Evolutionary conservation across 208 protist genomes (phyloP).

Genomic region (Trypanosoma rangeli): DNA sequence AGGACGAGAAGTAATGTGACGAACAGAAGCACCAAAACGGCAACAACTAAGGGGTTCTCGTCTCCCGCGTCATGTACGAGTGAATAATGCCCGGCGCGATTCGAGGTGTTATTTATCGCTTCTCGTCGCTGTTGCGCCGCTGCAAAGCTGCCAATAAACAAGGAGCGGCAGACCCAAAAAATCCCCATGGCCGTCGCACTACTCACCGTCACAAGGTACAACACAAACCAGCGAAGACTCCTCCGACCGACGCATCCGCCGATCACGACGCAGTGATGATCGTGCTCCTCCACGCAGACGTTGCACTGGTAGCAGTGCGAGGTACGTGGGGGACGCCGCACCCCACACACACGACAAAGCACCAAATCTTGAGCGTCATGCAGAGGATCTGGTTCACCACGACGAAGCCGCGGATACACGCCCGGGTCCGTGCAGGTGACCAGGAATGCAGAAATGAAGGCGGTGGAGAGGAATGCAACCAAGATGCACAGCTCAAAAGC

Average conservation of each 20-base stretch:
- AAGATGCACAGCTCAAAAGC: slow-evolving; percentile 44
- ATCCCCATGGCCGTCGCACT: slow-evolving; percentile 34
- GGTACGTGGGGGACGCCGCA: slow-evolving; percentile 53
- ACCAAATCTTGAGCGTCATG: slow-evolving; percentile 31
- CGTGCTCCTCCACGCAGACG: slow-evolving; percentile 79
- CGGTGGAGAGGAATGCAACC: slow-evolving; percentile 35
- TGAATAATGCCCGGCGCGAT: not conserved
- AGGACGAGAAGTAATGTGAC: slow-evolving; percentile 46
- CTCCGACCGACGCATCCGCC: slow-evolving; percentile 78
- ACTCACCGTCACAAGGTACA: slow-evolving; percentile 50
- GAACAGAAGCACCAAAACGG: slow-evolving; percentile 32
- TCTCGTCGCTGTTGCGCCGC: not conserved
- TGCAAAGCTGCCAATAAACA: slow-evolving; percentile 17
- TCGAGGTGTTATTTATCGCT: not conserved
- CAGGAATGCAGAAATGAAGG: slow-evolving; percentile 48
- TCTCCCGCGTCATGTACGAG: not conserved
- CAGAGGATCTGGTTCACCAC: slow-evolving; percentile 60
- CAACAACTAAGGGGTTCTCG: slow-evolving; percentile 6
- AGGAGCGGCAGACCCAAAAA: slow-evolving; percentile 33
- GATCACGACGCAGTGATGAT: slow-evolving; percentile 83
- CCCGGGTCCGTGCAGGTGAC: slow-evolving; percentile 57
- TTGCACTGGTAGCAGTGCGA: slow-evolving; percentile 81
- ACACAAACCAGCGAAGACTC: slow-evolving; percentile 73
- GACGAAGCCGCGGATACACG: slow-evolving; percentile 57
- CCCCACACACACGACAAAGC: slow-evolving; percentile 58